Percentiles rank a stretch among this genome's conserved stretches.
phyloP scores from a whole-genome alignment of 164 flowering plant genomes.

The Santalum album region DNA sequence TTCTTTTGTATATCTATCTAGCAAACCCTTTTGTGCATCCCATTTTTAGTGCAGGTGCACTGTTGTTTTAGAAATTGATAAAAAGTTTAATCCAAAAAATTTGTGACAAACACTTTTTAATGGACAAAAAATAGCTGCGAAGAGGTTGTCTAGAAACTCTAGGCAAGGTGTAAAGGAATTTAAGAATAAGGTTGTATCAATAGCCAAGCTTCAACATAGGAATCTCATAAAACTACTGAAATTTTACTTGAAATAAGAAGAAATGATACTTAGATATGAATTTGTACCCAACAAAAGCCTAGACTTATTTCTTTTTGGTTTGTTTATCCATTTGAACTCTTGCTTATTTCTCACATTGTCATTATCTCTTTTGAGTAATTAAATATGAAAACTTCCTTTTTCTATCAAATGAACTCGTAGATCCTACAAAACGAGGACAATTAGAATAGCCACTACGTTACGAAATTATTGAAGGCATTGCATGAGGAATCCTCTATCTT shows the following conservation, averaged over 20 bases:
- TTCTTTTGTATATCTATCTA: too few relatives aligned
- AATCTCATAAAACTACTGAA: constrained; percentile 18
- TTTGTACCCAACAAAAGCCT: constrained; percentile 17
- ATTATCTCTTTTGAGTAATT: too few relatives aligned
- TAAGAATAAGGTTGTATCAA: constrained; percentile 15
- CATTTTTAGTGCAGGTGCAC: too few relatives aligned
- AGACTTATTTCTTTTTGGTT: constrained; percentile 18
- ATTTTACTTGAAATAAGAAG: constrained; percentile 11
- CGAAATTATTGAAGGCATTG: constrained; percentile 37
- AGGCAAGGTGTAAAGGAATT: constrained; percentile 19
- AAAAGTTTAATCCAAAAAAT: too few relatives aligned
- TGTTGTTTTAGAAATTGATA: too few relatives aligned
- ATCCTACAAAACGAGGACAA: constrained; percentile 1
- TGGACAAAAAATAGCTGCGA: constrained; percentile 18
- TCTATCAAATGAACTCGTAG: not conserved
- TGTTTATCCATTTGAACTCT: too few relatives aligned
- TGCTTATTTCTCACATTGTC: too few relatives aligned
- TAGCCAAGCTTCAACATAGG: constrained; percentile 19
- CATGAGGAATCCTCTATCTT: constrained; percentile 39
- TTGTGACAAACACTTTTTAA: too few relatives aligned
- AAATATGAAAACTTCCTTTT: too few relatives aligned
- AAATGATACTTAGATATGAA: constrained; percentile 22
- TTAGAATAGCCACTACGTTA: constrained; percentile 21
- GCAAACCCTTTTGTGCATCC: too few relatives aligned
- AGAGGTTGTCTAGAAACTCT: constrained; percentile 15